Evolutionary conservation across 2,329 filamentous ascomycete species (phyloP).

Genomic region (Helotiales sp.): DNA sequence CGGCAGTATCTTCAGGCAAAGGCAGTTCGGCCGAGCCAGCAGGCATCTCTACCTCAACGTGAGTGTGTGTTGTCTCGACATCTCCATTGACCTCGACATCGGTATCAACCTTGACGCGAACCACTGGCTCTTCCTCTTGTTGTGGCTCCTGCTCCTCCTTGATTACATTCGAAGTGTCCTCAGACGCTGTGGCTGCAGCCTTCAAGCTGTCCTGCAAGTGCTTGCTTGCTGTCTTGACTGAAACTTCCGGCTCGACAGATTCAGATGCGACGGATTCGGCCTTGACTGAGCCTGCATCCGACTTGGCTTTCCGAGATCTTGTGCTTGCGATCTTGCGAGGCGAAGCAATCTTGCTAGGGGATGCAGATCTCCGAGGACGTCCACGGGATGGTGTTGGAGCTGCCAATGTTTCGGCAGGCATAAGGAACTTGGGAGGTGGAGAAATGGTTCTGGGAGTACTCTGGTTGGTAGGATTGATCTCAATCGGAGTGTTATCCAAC

Average conservation of each 20-base stretch:
- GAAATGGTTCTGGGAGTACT: slow-evolving; percentile 70
- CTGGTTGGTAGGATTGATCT: slow-evolving; percentile 39
- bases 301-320: slow-evolving; percentile 44
- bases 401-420: slow-evolving; percentile 42
- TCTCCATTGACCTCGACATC: slow-evolving; percentile 56
- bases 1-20: slow-evolving; percentile 73
- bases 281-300: slow-evolving; percentile 22
- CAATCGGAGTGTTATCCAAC: slow-evolving; percentile 81
- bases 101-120: slow-evolving; percentile 71
- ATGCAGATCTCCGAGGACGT: slow-evolving; percentile 60
- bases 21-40: slow-evolving; percentile 65
- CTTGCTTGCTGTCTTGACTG: slow-evolving; percentile 47
- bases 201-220: slow-evolving; percentile 49
- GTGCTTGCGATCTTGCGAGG: slow-evolving; percentile 39
- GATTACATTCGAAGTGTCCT: slow-evolving; percentile 27
- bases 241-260: slow-evolving; percentile 40
- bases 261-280: slow-evolving; percentile 35
- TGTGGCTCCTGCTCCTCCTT: slow-evolving; percentile 23
- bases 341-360: slow-evolving; percentile 51
- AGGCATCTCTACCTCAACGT: slow-evolving; percentile 76
- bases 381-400: slow-evolving; percentile 36
- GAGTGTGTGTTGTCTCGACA: slow-evolving; percentile 68
- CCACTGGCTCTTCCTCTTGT: slow-evolving; percentile 55
- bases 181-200: slow-evolving; percentile 37
- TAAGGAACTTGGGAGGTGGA: slow-evolving; percentile 73